Evolutionary conservation across 2,329 filamentous ascomycete genomes (phyloP), one percentile per base, ranked within the genome.

Genomic region (Parastagonospora avenae): DNA sequence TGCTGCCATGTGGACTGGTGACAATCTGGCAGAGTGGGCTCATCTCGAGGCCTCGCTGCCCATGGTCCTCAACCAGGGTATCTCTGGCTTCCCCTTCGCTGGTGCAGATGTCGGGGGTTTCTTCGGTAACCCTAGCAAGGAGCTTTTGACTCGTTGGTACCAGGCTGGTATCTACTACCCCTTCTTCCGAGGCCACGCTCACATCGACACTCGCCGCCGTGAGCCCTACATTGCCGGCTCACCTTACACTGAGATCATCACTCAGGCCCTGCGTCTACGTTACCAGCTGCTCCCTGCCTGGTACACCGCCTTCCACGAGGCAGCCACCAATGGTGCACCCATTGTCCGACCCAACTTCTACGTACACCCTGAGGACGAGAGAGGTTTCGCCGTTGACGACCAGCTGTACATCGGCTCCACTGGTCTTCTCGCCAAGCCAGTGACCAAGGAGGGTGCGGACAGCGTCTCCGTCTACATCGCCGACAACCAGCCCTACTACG

Each of bases 1-100:
- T 36, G 91, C 91, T 57, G 93, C 94, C 52, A 97, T 97, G 92
- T 99, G 94, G 94, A 99, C 94, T 15, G 94, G 94, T 54, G 94
- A 99, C 71, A 99, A 99, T 77, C 90, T 94, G 72, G 94, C 94
- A 9, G 87, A 85, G 19, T 99, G 94, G 94, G 86, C 87, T 14
- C 92, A 97, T 68, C 83, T 99, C 12, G 90, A 86, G n/a, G 90
- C 87, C 1, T 89, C 92, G 1, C 84, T 97, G 32, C 93, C 94
- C 19, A 99, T 99, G 94, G 80, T 96, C 19, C 79, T 99, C 35
- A 94, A 89, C 73, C 90, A 96, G 68, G 92, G 93, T 48, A 92
- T 99, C 61, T 86, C 91, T 1, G 94, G 94, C 7, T 97, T 90
- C 74, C 94, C 94, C 9, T 97, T 97, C 68, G 86, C 91, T 0